Base-by-base conservation (phyloP, 2,329 filamentous ascomycete species). In the Colletotrichum siamense region DNA sequence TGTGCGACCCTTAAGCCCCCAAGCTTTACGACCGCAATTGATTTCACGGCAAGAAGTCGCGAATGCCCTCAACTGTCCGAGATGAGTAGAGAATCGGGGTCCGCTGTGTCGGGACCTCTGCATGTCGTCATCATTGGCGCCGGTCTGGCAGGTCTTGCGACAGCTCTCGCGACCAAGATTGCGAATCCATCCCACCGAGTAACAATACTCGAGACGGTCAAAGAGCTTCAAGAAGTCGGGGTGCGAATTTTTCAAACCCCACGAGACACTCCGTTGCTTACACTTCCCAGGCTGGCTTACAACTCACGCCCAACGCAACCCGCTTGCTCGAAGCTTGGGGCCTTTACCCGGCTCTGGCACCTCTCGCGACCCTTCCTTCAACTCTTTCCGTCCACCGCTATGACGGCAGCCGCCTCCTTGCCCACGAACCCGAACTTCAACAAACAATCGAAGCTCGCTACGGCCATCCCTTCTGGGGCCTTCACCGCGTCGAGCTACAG, bases 401-500 rank as follows among this genome's bases (percentile, higher is more conserved):
- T 64, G 77, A 78, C 64, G 77, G 76, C 59, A 78, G 76, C 34
- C 52, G 64, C n/a, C 57, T 77, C 39, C 77, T 78, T 39, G 77
- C 77, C 44, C 76, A 78, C 24, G 76, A 78, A 32, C 16, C 68
- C 5, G 39, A 49, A 8, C 73, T 78, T 24, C 76, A 73, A 15
- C 66, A 69, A 12, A 73, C 39, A 13, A 71, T 77, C n/a, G 65
- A 76, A 18, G 65, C 65, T 32, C 66, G 75, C 24, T 77, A 30
- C 59, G 75, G 75, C 1, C 77, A 77, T 44, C 88, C 87, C 1
- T 88, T 88, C 76, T 85, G 87, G 78, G 86, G 89, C 69, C 82
- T 89, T n/a, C 88, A 90, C 80, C 85, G 89, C 26, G 88, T 88
- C 52, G 87, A 89, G 78, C 86, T 89, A 44, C 86, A 89, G 77